Evolutionary conservation across 2,329 filamentous ascomycete genomes (phyloP).

Genomic region (Sclerotinia spermophila): DNA sequence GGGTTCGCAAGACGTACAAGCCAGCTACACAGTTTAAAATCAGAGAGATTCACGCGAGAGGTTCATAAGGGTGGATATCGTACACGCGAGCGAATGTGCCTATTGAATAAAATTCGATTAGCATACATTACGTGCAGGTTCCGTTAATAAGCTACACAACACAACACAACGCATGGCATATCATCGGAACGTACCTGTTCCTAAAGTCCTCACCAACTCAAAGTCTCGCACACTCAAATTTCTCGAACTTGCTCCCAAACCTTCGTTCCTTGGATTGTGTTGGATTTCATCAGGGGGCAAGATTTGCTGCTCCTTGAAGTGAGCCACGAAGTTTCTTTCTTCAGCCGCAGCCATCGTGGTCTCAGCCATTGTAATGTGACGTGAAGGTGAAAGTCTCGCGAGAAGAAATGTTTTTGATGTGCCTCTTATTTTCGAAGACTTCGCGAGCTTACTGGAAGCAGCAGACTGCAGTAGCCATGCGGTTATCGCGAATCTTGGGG

Average conservation of each 20-base stretch:
- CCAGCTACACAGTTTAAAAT: conserved; percentile 42
- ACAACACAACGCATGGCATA: conserved; percentile 13
- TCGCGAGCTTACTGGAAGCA: conserved; percentile 14
- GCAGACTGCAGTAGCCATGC: conserved; percentile 16
- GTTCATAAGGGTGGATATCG: conserved; percentile 11
- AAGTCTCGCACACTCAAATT: conserved; percentile 56
- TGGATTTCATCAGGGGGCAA: conserved; percentile 30
- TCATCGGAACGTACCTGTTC: conserved; percentile 54
- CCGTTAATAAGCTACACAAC: conserved; percentile 14
- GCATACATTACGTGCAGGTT: conserved; percentile 17
- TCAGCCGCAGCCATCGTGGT: conserved; percentile 16
- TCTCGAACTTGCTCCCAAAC: conserved; percentile 31
- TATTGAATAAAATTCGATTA: conserved; percentile 36
- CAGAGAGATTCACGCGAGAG: conserved; percentile 12
- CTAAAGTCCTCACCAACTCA: conserved; percentile 69
- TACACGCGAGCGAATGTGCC: conserved; percentile 75
- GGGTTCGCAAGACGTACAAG: conserved; percentile 63
- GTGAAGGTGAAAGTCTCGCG: neutral
- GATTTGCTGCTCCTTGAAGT: conserved; percentile 27
- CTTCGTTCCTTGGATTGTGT: conserved; percentile 31
- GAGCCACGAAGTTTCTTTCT: conserved; percentile 34
- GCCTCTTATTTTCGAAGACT: neutral
- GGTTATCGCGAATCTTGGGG: conserved; percentile 13
- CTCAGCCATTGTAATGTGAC: conserved; percentile 2
- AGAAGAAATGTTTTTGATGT: neutral